Conservation (phyloP, 495 filamentous ascomycete species). For the Penicillium paradoxum region DNA sequence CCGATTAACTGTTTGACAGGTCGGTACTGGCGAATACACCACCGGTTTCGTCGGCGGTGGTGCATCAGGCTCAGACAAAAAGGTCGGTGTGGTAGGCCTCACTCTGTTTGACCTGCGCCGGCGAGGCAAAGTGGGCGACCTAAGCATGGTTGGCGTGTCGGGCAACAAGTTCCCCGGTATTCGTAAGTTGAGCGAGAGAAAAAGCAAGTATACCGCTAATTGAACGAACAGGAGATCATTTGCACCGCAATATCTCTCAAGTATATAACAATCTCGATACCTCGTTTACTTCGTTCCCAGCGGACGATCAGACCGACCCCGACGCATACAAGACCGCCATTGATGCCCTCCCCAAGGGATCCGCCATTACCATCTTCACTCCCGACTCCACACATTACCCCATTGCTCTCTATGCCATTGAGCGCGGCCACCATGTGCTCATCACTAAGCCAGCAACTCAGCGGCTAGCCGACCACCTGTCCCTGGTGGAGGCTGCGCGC, state of each 20-base stretch:
- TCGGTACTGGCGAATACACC: conserved; percentile 94
- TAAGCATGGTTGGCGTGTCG: conserved; percentile 87
- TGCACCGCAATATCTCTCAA: conserved; percentile 80
- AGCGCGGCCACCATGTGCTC: conserved; percentile 79
- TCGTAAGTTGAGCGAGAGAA: conserved; percentile 47
- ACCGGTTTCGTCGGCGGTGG: conserved; percentile 81
- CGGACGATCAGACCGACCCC: conserved; percentile 63
- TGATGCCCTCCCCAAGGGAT: conserved; percentile 73
- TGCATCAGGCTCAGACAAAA: conserved; percentile 80
- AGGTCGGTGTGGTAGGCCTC: conserved; percentile 86
- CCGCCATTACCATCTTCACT: conserved; percentile 95
- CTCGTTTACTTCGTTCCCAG: conserved; percentile 75
- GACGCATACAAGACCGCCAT: conserved; percentile 88
- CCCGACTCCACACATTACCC: conserved; percentile 91
- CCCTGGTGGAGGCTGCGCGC: conserved; percentile 64
- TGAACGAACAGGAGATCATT: conserved; percentile 60
- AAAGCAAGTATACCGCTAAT: not conserved
- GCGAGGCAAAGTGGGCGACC: conserved; percentile 77
- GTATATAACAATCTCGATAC: conserved; percentile 85
- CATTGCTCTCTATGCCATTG: conserved; percentile 91
- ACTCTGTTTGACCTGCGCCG: conserved; percentile 85
- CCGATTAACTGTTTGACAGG: conserved; percentile 38
- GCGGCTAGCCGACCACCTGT: conserved; percentile 69
- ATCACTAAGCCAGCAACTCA: conserved; percentile 96
- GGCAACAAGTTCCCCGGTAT: conserved; percentile 89